Evolutionary conservation across 495 filamentous ascomycete genomes (phyloP).

Genomic region (Xylaria scruposa): DNA sequence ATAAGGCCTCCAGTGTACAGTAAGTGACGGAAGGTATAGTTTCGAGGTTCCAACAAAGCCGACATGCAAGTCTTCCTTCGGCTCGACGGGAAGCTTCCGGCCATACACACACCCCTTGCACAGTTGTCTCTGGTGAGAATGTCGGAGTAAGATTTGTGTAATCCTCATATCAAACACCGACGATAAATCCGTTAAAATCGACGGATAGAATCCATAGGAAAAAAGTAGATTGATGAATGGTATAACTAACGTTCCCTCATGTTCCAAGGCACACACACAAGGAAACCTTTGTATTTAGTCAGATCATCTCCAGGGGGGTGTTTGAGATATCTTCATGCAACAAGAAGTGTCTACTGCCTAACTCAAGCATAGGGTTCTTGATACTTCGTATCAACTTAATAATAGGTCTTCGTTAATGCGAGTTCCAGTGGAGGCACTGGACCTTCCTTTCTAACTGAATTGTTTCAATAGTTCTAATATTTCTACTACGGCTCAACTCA

Average conservation of each 20-base stretch:
- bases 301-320: too few relatives aligned
- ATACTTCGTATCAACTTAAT: not conserved
- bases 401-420: not conserved
- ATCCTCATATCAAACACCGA: not conserved
- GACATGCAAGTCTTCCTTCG: not conserved
- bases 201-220: not conserved
- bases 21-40: not conserved
- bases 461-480: not conserved
- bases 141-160: not conserved
- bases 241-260: not conserved
- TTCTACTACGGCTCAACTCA: not conserved
- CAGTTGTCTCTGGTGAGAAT: not conserved
- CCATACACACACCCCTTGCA: not conserved
- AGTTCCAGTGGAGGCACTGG: not conserved
- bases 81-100: not conserved
- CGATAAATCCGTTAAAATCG: not conserved
- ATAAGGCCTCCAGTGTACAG: not conserved
- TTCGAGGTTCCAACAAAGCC: not conserved
- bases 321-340: too few relatives aligned
- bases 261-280: too few relatives aligned
- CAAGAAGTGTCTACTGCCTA: too few relatives aligned
- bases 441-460: not conserved
- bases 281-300: too few relatives aligned
- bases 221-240: not conserved
- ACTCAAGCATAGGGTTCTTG: too few relatives aligned